Base-by-base conservation (phyloP, 2,329 filamentous ascomycete genomes). In the Keithomyces neogunnii region DNA sequence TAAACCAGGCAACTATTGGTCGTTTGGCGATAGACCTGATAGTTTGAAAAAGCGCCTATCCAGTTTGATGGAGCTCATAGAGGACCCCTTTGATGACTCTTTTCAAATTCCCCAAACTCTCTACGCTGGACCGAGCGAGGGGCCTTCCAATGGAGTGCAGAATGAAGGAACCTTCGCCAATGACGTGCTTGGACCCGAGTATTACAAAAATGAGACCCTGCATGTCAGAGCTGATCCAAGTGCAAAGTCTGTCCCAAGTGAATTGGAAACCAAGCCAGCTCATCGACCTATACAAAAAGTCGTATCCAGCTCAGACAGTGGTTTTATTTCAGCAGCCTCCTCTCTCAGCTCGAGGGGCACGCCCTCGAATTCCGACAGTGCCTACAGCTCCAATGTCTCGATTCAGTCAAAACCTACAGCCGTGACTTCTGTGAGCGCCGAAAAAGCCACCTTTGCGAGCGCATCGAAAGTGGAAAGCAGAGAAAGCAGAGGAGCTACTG, bases 341-440 rank as follows among this genome's bases (percentile, higher is more conserved):
- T 72, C 71, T 3, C 69, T 73, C 47, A 63, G 57, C 11, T 69
- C 71, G 1, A 66, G 66, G 13, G 74, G 71, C 50, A 64, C 73
- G 4, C 64, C 80, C n/a, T 72, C 74, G 33, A 81, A 81, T 55
- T 73, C 77, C 39, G 80, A 84, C 58, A 83, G 79, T 30, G 80
- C 80, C 13, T 84, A 84, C 58, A 78, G 78, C 58, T 84, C 80
- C 6, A 82, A 76, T 57, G 67, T 78, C 4, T 84, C 81, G 10
- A 62, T 82, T 19, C 72, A 76, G 39, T 82, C 80, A 1, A 70
- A 77, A n/a, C 63, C 62, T 30, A 68, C 63, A 49, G 66, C 69
- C 28, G 59, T 63, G 7, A 70, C 66, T 28, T 28, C 35, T 13
- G 19, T 28, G 11, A 4, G 6, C 26, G 35, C 30, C 19, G 35